Evolutionary conservation across 2,329 filamentous ascomycete species (phyloP).

Genomic region (Alternaria arborescens): DNA sequence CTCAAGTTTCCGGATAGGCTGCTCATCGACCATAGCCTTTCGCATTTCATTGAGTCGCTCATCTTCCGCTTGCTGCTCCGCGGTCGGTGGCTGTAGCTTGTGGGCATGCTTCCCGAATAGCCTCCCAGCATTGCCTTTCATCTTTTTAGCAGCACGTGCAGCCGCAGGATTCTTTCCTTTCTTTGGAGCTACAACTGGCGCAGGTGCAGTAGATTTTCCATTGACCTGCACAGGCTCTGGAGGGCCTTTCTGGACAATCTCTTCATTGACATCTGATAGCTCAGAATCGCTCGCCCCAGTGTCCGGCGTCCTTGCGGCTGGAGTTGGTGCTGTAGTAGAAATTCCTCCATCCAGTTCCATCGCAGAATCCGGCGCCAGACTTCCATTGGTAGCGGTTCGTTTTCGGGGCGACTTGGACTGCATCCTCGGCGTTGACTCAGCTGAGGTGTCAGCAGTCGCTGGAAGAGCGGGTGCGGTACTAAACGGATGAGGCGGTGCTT

Average conservation of each 20-base stretch:
- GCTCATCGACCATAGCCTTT: conserved; percentile 37
- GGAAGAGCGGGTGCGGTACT: conserved; percentile 40
- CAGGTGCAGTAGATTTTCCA: conserved; percentile 28
- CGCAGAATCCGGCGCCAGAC: conserved; percentile 23
- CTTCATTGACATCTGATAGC: conserved; percentile 50
- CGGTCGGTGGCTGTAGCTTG: conserved; percentile 40
- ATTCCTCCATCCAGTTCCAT: conserved; percentile 34
- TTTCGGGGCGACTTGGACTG: conserved; percentile 47
- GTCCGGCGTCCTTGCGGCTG: conserved; percentile 39
- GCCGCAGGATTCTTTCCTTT: conserved; percentile 37
- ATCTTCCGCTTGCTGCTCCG: conserved; percentile 39
- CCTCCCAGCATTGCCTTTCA: conserved; percentile 41
- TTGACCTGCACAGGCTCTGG: conserved; percentile 41
- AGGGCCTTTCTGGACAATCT: conserved; percentile 47
- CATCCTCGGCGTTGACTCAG: conserved; percentile 38
- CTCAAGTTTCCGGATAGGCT: conserved; percentile 35
- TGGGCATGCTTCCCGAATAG: conserved; percentile 38
- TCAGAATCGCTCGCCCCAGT: conserved; percentile 46
- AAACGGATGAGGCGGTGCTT: conserved; percentile 37
- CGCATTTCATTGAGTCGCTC: conserved; percentile 36
- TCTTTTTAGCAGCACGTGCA: conserved; percentile 45
- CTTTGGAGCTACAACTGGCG: conserved; percentile 31
- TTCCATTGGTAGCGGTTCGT: conserved; percentile 33
- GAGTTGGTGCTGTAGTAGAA: conserved; percentile 39
- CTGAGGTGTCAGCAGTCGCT: conserved; percentile 29